phyloP scores from a whole-genome alignment of 768 basidiomycete species.

The Tricholoma terreum region DNA sequence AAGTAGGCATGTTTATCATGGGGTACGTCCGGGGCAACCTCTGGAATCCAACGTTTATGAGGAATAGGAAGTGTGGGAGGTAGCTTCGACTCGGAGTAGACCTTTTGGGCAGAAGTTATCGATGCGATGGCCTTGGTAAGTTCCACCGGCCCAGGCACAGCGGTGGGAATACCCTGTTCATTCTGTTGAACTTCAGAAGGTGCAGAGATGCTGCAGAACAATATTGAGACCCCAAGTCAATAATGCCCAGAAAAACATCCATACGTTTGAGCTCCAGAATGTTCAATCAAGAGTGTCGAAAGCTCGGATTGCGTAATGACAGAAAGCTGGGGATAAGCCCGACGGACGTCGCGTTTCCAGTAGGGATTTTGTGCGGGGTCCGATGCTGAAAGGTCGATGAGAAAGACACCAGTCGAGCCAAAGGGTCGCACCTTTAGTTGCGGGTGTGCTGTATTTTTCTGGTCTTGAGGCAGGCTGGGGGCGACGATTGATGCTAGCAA shows the following conservation, averaged over 20 bases:
- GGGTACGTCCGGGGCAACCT: conserved; percentile 72
- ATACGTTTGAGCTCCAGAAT: conserved; percentile 64
- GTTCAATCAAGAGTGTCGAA: conserved; percentile 76
- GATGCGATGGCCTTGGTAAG: conserved; percentile 71
- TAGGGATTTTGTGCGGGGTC: conserved; percentile 89
- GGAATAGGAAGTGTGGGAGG: conserved; percentile 73
- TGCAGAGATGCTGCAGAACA: conserved; percentile 45
- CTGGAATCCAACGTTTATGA: conserved; percentile 71
- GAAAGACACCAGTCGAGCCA: background rate
- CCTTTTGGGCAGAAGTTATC: conserved; percentile 52
- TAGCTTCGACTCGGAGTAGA: conserved; percentile 60
- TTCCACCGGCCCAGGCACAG: conserved; percentile 46
- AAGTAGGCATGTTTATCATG: conserved; percentile 82
- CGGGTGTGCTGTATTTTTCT: conserved; percentile 83
- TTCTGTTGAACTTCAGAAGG: conserved; percentile 39
- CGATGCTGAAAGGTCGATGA: conserved; percentile 50
- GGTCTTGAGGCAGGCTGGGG: conserved; percentile 88
- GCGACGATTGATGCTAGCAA: conserved; percentile 68
- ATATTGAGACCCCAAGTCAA: background rate
- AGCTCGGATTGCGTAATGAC: conserved; percentile 84
- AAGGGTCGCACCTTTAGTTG: conserved; percentile 66
- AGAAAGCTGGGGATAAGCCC: conserved; percentile 89
- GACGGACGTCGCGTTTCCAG: conserved; percentile 94
- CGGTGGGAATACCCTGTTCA: conserved; percentile 40
- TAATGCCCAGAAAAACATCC: conserved; percentile 25